Evolutionary conservation across 1,284 basidiomycete species (phyloP).

Genomic region (Athelia psychrophila): DNA sequence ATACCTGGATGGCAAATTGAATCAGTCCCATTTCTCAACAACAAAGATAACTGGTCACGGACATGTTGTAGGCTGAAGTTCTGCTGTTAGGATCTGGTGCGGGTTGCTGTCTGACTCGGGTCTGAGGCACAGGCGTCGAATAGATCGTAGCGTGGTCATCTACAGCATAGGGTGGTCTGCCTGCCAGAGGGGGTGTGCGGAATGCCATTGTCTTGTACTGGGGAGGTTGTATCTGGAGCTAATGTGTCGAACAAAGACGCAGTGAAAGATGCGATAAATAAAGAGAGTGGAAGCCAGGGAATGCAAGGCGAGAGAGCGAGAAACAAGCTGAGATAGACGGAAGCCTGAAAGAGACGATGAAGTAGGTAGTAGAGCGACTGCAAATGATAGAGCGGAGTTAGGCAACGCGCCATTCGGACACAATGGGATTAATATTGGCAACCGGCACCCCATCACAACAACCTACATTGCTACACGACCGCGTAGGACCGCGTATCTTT

Average conservation of each 20-base stretch:
- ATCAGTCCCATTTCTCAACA: background rate
- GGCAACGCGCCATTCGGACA: no score
- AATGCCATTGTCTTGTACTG: background rate
- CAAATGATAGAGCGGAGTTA: no score
- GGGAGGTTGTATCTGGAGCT: background rate
- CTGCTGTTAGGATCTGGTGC: slow-evolving; percentile 41
- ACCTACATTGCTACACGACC: no score
- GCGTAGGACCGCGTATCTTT: no score
- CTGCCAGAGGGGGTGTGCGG: slow-evolving; percentile 45
- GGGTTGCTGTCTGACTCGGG: slow-evolving; percentile 32
- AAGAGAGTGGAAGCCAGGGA: slow-evolving; percentile 32
- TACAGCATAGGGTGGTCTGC: slow-evolving; percentile 65
- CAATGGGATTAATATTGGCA: no score
- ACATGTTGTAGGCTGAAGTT: slow-evolving; percentile 65
- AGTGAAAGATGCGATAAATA: slow-evolving; percentile 15
- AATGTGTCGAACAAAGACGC: background rate
- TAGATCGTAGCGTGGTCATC: slow-evolving; percentile 38
- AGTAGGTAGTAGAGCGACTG: no score
- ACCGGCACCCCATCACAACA: no score
- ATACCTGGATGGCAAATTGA: slow-evolving; percentile 41
- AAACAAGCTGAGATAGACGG: background rate
- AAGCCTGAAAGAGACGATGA: slow-evolving; percentile 9
- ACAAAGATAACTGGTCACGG: slow-evolving; percentile 24
- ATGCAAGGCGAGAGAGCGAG: slow-evolving; percentile 13
- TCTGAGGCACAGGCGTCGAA: slow-evolving; percentile 50